A percentile compares a stretch with the other conserved stretches of the same genome.
These are phyloP conservation scores for Podospora fimiseda DNA, from an alignment of 495 filamentous ascomycete species.

Conservation along the genomic window DNA sequence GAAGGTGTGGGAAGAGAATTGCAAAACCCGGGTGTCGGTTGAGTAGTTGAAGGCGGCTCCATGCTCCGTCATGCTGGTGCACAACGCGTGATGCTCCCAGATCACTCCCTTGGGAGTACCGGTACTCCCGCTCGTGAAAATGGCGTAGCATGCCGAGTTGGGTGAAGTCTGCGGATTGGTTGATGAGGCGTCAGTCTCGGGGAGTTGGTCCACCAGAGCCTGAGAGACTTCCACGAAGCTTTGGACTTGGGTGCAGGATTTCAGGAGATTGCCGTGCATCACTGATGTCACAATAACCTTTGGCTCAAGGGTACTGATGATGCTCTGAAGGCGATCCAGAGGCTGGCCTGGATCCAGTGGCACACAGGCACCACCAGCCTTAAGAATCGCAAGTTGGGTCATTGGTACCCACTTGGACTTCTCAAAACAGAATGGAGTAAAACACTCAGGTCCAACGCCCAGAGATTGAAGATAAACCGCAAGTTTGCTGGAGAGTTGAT, in stretches of 20 bases:
- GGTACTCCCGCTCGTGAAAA: neutral
- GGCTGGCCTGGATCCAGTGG: conserved; percentile 35
- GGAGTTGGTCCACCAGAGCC: neutral
- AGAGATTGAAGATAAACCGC: conserved; percentile 33
- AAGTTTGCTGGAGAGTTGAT: conserved; percentile 27
- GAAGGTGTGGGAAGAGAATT: neutral
- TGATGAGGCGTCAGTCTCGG: neutral
- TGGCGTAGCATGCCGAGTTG: neutral
- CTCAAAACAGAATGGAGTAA: conserved; percentile 50
- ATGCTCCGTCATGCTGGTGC: neutral
- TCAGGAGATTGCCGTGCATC: neutral
- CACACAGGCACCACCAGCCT: conserved; percentile 42
- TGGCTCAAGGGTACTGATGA: neutral
- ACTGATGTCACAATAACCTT: neutral
- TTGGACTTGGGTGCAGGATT: neutral
- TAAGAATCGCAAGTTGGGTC: conserved; percentile 38
- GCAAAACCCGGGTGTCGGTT: neutral
- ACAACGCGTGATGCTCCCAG: neutral
- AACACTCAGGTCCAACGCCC: conserved; percentile 45
- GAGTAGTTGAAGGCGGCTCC: neutral
- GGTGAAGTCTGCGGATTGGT: neutral
- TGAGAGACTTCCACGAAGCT: neutral
- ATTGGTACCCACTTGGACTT: conserved; percentile 41
- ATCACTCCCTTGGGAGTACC: neutral
- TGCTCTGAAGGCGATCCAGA: neutral